Evolutionary conservation across 176 grass and related monocot species (phyloP).

Genomic region (Ampelocalamus luodianensis): DNA sequence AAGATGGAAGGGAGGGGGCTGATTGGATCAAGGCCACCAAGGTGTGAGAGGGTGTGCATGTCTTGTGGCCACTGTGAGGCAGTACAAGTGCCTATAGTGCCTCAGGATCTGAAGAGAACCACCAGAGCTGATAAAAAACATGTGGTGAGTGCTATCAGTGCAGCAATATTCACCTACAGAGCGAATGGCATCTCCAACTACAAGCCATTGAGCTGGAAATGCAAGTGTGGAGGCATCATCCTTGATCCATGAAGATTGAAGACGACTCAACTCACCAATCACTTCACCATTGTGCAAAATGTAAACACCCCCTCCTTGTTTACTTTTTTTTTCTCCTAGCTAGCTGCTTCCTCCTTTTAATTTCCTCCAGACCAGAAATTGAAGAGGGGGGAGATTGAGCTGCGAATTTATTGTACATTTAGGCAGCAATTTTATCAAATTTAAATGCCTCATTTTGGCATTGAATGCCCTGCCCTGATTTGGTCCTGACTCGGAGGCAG

Average conservation of each 20-base stretch:
- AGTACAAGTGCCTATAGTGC: constrained; percentile 79
- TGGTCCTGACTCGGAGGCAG: constrained; percentile 46
- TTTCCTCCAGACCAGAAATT: constrained; percentile 21
- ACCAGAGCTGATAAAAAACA: background rate
- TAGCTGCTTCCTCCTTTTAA: constrained; percentile 9
- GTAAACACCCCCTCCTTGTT: background rate
- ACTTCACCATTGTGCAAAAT: constrained; percentile 24
- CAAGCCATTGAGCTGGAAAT: constrained; percentile 94
- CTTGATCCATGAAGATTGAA: constrained; percentile 52
- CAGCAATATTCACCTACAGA: constrained; percentile 45
- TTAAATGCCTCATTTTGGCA: constrained; percentile 11
- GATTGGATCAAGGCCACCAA: constrained; percentile 87
- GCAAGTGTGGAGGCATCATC: constrained; percentile 79
- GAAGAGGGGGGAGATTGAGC: background rate
- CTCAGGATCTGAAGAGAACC: constrained; percentile 26
- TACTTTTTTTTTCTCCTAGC: background rate
- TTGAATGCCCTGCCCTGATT: constrained; percentile 8
- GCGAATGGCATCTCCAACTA: constrained; percentile 69
- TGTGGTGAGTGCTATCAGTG: background rate
- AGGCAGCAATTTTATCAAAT: constrained; percentile 31
- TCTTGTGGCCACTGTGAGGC: constrained; percentile 84
- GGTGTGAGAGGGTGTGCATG: constrained; percentile 73
- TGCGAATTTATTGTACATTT: constrained; percentile 38
- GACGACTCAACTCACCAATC: background rate
- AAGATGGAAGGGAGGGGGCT: constrained; percentile 47